These are phyloP conservation scores for Claviceps quebecensis DNA, from an alignment of 2,329 filamentous ascomycete species.

Conservation along the genomic window DNA sequence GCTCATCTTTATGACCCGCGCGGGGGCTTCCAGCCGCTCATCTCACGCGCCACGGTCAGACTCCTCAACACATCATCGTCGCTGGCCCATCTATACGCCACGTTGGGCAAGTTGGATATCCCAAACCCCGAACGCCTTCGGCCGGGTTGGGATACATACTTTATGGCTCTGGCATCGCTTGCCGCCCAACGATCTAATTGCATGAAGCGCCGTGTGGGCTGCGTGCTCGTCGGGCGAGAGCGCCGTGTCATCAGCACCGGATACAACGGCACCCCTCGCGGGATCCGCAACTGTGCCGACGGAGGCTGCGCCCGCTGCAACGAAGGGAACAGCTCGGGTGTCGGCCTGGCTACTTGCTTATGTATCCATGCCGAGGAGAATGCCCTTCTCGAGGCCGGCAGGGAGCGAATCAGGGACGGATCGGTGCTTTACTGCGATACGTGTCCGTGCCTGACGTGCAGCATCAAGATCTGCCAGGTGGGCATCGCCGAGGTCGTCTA, in stretches of 20 bases:
- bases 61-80: slow-evolving; percentile 73
- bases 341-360: slow-evolving; percentile 70
- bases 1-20: slow-evolving; percentile 56
- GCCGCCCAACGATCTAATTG: slow-evolving; percentile 87
- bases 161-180: slow-evolving; percentile 90
- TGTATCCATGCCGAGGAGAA: slow-evolving; percentile 99
- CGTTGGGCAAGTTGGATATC: slow-evolving; percentile 62
- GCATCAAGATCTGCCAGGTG: slow-evolving; percentile 96
- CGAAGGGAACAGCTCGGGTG: slow-evolving; percentile 52
- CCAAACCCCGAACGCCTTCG: slow-evolving; percentile 66
- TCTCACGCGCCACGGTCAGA: slow-evolving; percentile 68
- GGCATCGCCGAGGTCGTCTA: slow-evolving; percentile 95
- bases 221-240: slow-evolving; percentile 70
- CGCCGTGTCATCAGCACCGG: slow-evolving; percentile 85
- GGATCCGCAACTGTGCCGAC: slow-evolving; percentile 79
- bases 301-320: slow-evolving; percentile 88
- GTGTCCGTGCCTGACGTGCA: slow-evolving; percentile 93
- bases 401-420: slow-evolving; percentile 73
- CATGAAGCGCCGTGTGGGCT: slow-evolving; percentile 95
- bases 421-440: slow-evolving; percentile 88
- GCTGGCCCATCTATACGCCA: slow-evolving; percentile 55
- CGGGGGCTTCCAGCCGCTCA: slow-evolving; percentile 57
- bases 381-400: slow-evolving; percentile 81
- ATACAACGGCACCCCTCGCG: slow-evolving; percentile 93
- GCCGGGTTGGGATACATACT: slow-evolving; percentile 92